Percentiles rank a stretch among this genome's conserved stretches.
These are phyloP conservation scores for Ceratocystis destructans DNA, from an alignment of 2,329 filamentous ascomycete genomes.

Conservation along the genomic window DNA sequence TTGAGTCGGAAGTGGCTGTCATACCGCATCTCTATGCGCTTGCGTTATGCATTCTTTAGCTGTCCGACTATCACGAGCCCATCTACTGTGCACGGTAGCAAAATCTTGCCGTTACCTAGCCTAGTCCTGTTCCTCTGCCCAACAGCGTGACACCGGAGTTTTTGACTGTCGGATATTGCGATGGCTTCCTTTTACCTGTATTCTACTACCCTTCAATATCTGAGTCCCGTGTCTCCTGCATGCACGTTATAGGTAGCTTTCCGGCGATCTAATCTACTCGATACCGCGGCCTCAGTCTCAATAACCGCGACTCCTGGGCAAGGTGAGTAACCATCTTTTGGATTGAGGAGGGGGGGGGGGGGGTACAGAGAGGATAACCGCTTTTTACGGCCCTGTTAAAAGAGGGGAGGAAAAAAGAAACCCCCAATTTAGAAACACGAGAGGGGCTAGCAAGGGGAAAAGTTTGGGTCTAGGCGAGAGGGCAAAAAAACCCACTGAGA, in stretches of 20 bases:
- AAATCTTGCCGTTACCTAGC: not conserved
- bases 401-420: not conserved
- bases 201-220: not conserved
- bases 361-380: not conserved
- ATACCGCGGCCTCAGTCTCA: slow-evolving; percentile 18
- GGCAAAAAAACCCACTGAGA: not conserved
- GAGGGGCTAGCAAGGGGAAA: no score
- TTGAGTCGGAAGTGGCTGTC: not conserved
- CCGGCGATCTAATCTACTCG: slow-evolving; percentile 19
- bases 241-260: not conserved
- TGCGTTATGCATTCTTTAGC: not conserved
- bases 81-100: no score
- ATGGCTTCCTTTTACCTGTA: not conserved
- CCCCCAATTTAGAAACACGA: not conserved
- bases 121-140: not conserved
- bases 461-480: not conserved
- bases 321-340: not conserved
- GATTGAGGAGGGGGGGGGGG: not conserved
- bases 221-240: not conserved
- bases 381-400: not conserved
- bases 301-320: slow-evolving; percentile 13
- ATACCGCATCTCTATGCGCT: not conserved
- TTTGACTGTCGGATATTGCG: not conserved
- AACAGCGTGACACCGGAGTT: not conserved
- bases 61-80: no score